These are phyloP conservation scores for Gastrolobium villosum DNA, from an alignment of 306 rosid genomes.

Conservation along the genomic window DNA sequence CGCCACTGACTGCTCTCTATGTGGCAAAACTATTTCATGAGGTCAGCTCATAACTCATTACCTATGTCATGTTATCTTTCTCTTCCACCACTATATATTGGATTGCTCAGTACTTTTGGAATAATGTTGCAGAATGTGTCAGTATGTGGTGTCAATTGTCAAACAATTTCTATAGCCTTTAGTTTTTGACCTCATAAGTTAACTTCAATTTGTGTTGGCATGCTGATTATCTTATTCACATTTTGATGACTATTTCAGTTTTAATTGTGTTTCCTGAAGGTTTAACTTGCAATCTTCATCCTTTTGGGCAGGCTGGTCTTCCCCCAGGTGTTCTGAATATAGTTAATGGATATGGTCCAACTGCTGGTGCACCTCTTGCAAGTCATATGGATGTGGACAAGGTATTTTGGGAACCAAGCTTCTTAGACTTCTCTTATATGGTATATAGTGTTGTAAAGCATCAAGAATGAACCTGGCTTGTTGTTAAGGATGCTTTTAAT, in stretches of 20 bases:
- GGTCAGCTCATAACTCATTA: conserved; percentile 53
- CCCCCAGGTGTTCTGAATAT: conserved; percentile 92
- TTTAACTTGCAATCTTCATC: conserved; percentile 27
- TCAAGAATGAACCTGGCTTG: conserved; percentile 19
- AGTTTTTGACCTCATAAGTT: conserved; percentile 26
- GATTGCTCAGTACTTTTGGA: background rate
- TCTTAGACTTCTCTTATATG: conserved; percentile 21
- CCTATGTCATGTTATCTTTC: background rate
- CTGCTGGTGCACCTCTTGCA: conserved; percentile 95
- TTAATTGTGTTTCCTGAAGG: background rate
- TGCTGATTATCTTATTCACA: background rate
- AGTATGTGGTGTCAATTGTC: conserved; percentile 5
- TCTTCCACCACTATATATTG: background rate
- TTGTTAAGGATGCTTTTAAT: conserved; percentile 10
- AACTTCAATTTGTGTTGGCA: conserved; percentile 14
- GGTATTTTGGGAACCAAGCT: conserved; percentile 57
- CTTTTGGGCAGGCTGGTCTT: conserved; percentile 84
- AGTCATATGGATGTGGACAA: conserved; percentile 96
- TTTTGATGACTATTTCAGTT: background rate
- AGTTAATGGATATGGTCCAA: conserved; percentile 89
- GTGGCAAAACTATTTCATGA: conserved; percentile 80
- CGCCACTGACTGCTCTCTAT: conserved; percentile 86
- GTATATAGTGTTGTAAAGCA: background rate
- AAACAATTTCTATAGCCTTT: conserved; percentile 13
- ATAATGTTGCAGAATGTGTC: conserved; percentile 9